Evolutionary conservation across 1,139 yeast genomes (phyloP).

Genomic region (Suhomyces anneliseae): DNA sequence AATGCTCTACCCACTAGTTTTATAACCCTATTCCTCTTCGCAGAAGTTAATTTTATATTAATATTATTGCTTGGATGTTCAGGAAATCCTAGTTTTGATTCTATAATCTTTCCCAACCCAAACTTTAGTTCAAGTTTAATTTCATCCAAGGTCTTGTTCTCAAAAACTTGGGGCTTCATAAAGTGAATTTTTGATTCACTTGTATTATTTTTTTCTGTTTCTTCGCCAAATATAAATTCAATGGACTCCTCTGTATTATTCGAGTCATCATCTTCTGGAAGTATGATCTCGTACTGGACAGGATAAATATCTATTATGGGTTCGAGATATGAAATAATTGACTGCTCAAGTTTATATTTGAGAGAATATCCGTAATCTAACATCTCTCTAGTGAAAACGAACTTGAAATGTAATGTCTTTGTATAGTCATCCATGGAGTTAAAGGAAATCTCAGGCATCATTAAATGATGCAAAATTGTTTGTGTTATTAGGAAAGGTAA

Average conservation of each 20-base stretch:
- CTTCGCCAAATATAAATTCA: background rate
- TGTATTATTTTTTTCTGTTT: too few species aligned
- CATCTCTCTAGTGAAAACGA: background rate
- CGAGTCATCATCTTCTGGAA: background rate
- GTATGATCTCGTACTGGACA: background rate
- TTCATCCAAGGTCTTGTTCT: background rate
- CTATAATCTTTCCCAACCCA: background rate
- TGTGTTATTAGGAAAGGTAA: slow-evolving; percentile 63
- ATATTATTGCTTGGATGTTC: slow-evolving; percentile 4
- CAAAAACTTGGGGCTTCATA: background rate
- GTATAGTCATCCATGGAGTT: background rate
- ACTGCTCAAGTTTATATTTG: background rate
- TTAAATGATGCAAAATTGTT: slow-evolving; percentile 54
- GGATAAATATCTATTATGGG: background rate
- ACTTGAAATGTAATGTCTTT: background rate
- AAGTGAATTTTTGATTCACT: background rate
- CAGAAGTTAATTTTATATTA: slow-evolving; percentile 1
- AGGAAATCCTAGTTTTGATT: slow-evolving; percentile 5
- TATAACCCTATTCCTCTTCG: background rate
- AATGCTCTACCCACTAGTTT: background rate
- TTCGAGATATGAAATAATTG: background rate
- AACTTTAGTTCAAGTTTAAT: background rate
- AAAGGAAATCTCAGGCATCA: slow-evolving; percentile 41
- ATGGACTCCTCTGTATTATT: background rate
- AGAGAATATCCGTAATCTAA: background rate